Evolutionary conservation across 2,329 filamentous ascomycete species (phyloP), one percentile per base, ranked within the genome.

Genomic region (Nemania abortiva): DNA sequence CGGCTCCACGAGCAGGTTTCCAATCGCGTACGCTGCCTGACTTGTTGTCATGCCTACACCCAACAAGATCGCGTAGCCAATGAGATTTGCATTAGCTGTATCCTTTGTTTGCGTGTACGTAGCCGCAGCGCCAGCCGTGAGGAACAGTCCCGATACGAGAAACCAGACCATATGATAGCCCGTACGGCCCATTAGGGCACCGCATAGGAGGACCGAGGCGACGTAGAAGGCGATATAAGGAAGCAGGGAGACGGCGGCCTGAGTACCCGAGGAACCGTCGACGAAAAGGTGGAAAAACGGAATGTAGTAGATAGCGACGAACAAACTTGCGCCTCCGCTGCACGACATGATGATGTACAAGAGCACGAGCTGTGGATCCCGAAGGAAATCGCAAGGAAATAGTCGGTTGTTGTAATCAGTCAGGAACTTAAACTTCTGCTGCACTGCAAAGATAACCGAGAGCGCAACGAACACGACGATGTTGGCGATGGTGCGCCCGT

Each of bases 261-360:
- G 70, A 9, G 84, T 69, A 0, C 82, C 77, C 1, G 64, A 73
- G 60, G 86, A 85, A 3, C 78, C 77, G 3, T 77, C 76, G 0
- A 79, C 80, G 72, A 86, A 87, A 66, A 84, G 82, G 77, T 87
- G 87, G 73, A 81, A 86, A 7, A 87, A 73, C 0, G 86, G 85
- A 15, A 86, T 82, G 74, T 83, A 87, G 74, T 86, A 88, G 27
- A 83, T 76, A 27, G 37, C 22, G 20, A 56, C 54, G 13, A 39
- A 56, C 3, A 56, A 31, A 18, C 74, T 29, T 72, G 73, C 6
- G 79, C 76, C 3, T 77, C 82, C 18, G 74, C 72, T 27, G 83
- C 70, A 71, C 10, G 49, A 52, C 81, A 84, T 0, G 88, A 75
- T 0, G 87, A 73, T 2, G 77, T 49, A 70, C 79, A 81, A 0